Conservation (phyloP, 1,284 basidiomycete species). For the Marasmius oreades region DNA sequence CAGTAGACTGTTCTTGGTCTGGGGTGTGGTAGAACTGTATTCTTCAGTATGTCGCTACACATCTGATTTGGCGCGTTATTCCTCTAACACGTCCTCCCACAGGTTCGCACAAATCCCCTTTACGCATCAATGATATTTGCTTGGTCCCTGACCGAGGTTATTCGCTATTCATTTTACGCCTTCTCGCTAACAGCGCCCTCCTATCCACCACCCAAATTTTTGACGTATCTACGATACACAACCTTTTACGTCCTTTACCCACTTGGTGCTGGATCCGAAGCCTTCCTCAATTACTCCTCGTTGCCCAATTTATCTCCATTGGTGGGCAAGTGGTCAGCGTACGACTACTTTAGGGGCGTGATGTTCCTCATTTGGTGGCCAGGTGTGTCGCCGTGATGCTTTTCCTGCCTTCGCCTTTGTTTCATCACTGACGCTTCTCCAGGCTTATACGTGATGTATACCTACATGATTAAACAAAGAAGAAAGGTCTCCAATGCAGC, state of each 20-base stretch:
- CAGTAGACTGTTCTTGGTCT: conserved; percentile 84
- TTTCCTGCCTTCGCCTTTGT: conserved; percentile 6
- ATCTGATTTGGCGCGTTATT: background rate
- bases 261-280: conserved; percentile 88
- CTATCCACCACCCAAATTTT: conserved; percentile 41
- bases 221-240: conserved; percentile 76
- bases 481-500: conserved; percentile 65
- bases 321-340: conserved; percentile 43
- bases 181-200: conserved; percentile 52
- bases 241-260: conserved; percentile 93
- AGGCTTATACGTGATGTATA: conserved; percentile 87
- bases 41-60: conserved; percentile 38
- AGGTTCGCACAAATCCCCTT: conserved; percentile 75
- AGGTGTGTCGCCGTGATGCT: conserved; percentile 49
- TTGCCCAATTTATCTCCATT: conserved; percentile 53
- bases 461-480: conserved; percentile 85
- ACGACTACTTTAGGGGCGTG: conserved; percentile 53
- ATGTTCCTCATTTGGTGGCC: conserved; percentile 92
- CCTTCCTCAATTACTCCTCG: conserved; percentile 78
- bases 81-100: conserved; percentile 9
- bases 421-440: background rate
- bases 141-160: conserved; percentile 90
- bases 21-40: conserved; percentile 75
- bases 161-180: conserved; percentile 92
- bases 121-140: conserved; percentile 93